Conservation (phyloP, 805 yeast species). For the Kodamaea leandrae region DNA sequence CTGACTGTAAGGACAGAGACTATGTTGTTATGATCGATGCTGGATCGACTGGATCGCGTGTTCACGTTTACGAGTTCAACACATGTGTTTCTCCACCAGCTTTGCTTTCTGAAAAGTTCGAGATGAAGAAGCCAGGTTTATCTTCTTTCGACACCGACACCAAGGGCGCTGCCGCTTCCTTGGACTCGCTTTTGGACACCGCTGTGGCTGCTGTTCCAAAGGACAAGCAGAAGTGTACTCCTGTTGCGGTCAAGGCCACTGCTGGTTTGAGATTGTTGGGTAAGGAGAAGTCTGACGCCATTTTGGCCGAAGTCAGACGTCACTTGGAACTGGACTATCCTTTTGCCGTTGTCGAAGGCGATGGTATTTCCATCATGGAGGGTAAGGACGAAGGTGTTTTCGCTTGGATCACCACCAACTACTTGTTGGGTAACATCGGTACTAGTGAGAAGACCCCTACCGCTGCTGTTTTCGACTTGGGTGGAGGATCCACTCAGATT, state of each 20-base stretch:
- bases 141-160: constrained; percentile 81
- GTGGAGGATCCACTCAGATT: constrained; percentile 98
- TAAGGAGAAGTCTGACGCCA: constrained; percentile 63
- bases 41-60: constrained; percentile 95
- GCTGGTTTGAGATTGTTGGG: constrained; percentile 93
- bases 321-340: constrained; percentile 83
- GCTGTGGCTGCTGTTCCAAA: constrained; percentile 81
- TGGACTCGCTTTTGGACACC: constrained; percentile 73
- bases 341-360: constrained; percentile 83
- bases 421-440: constrained; percentile 90
- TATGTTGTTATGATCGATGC: constrained; percentile 96
- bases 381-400: constrained; percentile 97
- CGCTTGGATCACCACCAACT: constrained; percentile 98
- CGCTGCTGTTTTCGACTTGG: constrained; percentile 95
- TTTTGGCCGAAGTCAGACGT: constrained; percentile 69
- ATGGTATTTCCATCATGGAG: constrained; percentile 90
- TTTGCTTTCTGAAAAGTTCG: constrained; percentile 73
- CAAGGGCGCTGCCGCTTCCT: constrained; percentile 81
- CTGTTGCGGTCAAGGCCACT: constrained; percentile 95
- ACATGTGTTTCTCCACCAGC: constrained; percentile 82
- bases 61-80: constrained; percentile 90
- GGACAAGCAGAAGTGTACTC: constrained; percentile 73
- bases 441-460: constrained; percentile 72
- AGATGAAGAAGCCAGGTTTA: constrained; percentile 91
- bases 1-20: constrained; percentile 43